These are phyloP conservation scores for Saccharomycopsis guyanensis DNA, from an alignment of 805 yeast species.

Conservation along the genomic window DNA sequence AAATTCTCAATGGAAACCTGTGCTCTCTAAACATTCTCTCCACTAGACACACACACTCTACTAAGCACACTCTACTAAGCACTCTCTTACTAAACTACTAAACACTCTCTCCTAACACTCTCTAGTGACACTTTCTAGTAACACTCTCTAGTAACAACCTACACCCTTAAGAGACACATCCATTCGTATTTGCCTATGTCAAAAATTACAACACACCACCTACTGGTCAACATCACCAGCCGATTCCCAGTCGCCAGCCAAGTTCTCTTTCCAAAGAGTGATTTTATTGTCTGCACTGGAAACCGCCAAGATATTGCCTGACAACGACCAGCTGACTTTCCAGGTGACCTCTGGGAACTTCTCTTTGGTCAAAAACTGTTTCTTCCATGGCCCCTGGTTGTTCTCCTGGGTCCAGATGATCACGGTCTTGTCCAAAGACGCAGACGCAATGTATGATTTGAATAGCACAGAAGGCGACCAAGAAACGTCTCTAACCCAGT, in stretches of 20 bases:
- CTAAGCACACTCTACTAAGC: no score
- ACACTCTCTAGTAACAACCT: no score
- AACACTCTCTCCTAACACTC: no score
- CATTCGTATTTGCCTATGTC: no score
- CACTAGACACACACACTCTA: no score
- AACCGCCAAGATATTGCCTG: conserved; percentile 92
- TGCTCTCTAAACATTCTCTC: no score
- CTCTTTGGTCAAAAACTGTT: conserved; percentile 63
- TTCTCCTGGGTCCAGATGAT: conserved; percentile 89
- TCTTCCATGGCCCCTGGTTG: conserved; percentile 66
- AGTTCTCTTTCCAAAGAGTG: conserved; percentile 92
- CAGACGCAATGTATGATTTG: conserved; percentile 87
- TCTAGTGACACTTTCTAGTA: no score
- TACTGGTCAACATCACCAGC: conserved; percentile 94
- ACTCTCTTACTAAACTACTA: no score
- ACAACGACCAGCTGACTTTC: conserved; percentile 96
- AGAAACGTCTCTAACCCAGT: conserved; percentile 98
- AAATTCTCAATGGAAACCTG: no score
- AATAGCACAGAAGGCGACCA: conserved; percentile 93
- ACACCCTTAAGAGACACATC: no score
- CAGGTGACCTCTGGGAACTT: conserved; percentile 95
- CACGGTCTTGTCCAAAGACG: conserved; percentile 94
- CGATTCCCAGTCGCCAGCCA: conserved; percentile 90
- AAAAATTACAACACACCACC: no score
- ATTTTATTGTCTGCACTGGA: conserved; percentile 95